These are phyloP conservation scores for Uronychia setigera DNA, from an alignment of 73 alveolate species.

Conservation along the genomic window DNA sequence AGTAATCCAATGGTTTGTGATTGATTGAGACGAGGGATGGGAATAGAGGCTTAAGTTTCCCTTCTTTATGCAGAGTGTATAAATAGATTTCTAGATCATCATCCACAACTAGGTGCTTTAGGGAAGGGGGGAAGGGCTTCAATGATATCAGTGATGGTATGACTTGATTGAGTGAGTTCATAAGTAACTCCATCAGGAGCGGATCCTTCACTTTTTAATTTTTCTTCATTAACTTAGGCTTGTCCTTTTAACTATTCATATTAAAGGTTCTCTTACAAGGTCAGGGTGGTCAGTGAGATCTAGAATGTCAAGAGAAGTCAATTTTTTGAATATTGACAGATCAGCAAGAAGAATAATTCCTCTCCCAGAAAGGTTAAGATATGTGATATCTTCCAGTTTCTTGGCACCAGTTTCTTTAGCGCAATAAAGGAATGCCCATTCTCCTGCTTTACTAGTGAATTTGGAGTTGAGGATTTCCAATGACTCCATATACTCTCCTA, in stretches of 20 bases:
- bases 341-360: constrained; percentile 55
- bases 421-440: constrained; percentile 77
- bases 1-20: constrained; percentile 26
- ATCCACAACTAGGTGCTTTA: constrained; percentile 65
- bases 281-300: constrained; percentile 63
- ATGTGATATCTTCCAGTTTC: constrained; percentile 58
- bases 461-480: constrained; percentile 77
- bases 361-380: constrained; percentile 74
- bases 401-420: constrained; percentile 51
- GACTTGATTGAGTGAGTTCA: constrained; percentile 23
- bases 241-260: constrained; percentile 24
- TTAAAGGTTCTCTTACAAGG: constrained; percentile 24
- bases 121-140: constrained; percentile 36
- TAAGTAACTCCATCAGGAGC: constrained; percentile 8
- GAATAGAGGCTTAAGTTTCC: constrained; percentile 47
- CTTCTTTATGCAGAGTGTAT: constrained; percentile 27
- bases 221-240: constrained; percentile 57
- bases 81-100: constrained; percentile 64
- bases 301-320: constrained; percentile 26
- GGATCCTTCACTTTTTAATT: constrained; percentile 30
- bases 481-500: constrained; percentile 70
- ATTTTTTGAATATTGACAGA: constrained; percentile 38
- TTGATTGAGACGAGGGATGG: constrained; percentile 63
- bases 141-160: constrained; percentile 48
- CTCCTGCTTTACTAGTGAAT: constrained; percentile 81